These are phyloP conservation scores for Leishmania lainsoni DNA, from an alignment of 208 protist species.

Conservation along the genomic window DNA sequence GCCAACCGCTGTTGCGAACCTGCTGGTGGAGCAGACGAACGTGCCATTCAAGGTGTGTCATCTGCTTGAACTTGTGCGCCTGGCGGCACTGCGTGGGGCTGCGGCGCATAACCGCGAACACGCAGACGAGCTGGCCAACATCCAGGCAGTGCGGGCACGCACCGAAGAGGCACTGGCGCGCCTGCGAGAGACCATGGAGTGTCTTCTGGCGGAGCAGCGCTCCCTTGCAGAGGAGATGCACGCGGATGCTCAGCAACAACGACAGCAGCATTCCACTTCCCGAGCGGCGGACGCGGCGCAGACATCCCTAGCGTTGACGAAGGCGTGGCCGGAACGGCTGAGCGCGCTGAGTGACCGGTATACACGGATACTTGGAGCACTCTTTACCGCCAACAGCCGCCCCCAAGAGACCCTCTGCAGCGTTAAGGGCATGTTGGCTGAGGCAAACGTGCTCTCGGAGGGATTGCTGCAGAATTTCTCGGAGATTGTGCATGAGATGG, in stretches of 20 bases:
- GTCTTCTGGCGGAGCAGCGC: constrained; percentile 28
- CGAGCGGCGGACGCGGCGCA: neutral
- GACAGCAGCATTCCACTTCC: neutral
- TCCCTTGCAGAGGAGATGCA: constrained; percentile 26
- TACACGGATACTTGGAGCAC: constrained; percentile 32
- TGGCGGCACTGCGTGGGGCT: constrained; percentile 11
- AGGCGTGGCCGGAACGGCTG: constrained; percentile 19
- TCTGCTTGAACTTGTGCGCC: constrained; percentile 31
- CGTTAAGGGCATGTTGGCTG: constrained; percentile 37
- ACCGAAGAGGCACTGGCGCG: constrained; percentile 22
- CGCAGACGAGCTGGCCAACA: constrained; percentile 5
- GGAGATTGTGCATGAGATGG: constrained; percentile 27
- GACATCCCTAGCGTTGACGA: neutral
- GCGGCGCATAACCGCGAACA: constrained; percentile 2
- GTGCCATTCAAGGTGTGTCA: constrained; percentile 9
- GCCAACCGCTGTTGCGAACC: neutral
- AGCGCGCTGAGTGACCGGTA: constrained; percentile 32
- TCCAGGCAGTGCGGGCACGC: constrained; percentile 13
- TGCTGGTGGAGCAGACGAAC: neutral
- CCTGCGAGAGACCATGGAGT: constrained; percentile 31
- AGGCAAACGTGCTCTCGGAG: constrained; percentile 41
- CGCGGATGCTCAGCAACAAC: neutral
- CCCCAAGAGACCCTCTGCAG: constrained; percentile 40
- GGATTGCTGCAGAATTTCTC: constrained; percentile 35
- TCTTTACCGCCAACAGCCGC: constrained; percentile 29